These are phyloP conservation scores for Excoecaria cochinchinensis DNA, from an alignment of 345 rosid genomes.

Conservation along the genomic window DNA sequence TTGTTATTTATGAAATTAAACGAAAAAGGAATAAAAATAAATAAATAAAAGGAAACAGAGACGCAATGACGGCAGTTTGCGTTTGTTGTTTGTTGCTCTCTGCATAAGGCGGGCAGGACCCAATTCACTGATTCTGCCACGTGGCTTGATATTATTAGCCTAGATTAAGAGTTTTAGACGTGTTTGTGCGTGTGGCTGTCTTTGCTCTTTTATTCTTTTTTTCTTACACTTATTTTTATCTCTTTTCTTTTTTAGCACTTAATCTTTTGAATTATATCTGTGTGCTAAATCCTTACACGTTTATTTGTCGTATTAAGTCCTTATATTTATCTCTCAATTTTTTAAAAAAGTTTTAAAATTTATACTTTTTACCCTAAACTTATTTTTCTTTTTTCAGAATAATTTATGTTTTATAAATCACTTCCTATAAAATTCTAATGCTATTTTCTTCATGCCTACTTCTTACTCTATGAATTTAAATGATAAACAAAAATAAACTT, in stretches of 20 bases:
- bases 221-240: background rate
- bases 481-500: too few species aligned
- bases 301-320: too few species aligned
- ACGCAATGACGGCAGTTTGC: constrained; percentile 6
- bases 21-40: background rate
- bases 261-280: too few species aligned
- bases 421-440: too few species aligned
- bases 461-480: too few species aligned
- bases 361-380: too few species aligned
- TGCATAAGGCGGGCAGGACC: constrained; percentile 10
- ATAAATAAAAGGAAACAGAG: background rate
- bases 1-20: background rate
- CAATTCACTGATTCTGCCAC: background rate
- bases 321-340: too few species aligned
- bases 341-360: too few species aligned
- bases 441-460: too few species aligned
- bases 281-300: too few species aligned
- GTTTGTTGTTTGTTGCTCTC: constrained; percentile 4
- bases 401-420: too few species aligned
- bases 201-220: background rate
- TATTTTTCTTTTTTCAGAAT: too few species aligned
- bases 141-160: constrained; percentile 11
- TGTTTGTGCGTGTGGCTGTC: constrained; percentile 5
- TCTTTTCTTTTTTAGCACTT: background rate
- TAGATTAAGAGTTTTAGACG: background rate